Base-by-base conservation (phyloP, 2,329 filamentous ascomycete genomes). In the Phialemoniopsis sp. region DNA sequence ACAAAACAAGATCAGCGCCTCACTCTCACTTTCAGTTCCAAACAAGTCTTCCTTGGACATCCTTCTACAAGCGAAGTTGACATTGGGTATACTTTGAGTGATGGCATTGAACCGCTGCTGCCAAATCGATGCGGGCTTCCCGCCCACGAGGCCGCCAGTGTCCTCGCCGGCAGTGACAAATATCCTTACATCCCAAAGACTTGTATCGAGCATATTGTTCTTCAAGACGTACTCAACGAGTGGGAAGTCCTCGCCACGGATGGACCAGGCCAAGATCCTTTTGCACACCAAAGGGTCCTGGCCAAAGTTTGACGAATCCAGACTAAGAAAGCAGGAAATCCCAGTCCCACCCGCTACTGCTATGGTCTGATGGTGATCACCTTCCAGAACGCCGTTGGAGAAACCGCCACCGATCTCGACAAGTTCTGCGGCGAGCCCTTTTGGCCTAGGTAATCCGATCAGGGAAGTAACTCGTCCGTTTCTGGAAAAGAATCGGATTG, bases 111-210 rank as follows among this genome's bases (percentile, higher is more conserved):
- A 36, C 4, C 32, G 35, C 9, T 19, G 37, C 13, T 30, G 12
- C 46, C 50, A 49, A 43, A 45, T 47, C 2, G 9, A 8, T 3
- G n/a, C 18, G 3, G 39, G 18, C 21, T 46, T 46, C 30, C 47
- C 45, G 30, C 21, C 42, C 6, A 38, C 26, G 17, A 35, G 32
- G 4, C 17, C 38, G n/a, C 18, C 29, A 1, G 31, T 13, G 4
- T 47, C 50, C 4, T 48, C 46, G 5, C 48, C 50, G 2, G 45
- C 18, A 8, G 50, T 52, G 21, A 51, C 40, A 32, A 48, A 48
- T 6, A 51, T 33, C 4, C 36, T 29, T 7, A 15, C 19, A 3
- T 18, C 10, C 48, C 49, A 51, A 5, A 33, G 13, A 1, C 16
- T 5, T 1, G 33, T 13, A 3, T 32, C 17, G 3, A 52, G 29